Conservation (phyloP, 768 basidiomycete species). For the Polyporus arcularius region DNA sequence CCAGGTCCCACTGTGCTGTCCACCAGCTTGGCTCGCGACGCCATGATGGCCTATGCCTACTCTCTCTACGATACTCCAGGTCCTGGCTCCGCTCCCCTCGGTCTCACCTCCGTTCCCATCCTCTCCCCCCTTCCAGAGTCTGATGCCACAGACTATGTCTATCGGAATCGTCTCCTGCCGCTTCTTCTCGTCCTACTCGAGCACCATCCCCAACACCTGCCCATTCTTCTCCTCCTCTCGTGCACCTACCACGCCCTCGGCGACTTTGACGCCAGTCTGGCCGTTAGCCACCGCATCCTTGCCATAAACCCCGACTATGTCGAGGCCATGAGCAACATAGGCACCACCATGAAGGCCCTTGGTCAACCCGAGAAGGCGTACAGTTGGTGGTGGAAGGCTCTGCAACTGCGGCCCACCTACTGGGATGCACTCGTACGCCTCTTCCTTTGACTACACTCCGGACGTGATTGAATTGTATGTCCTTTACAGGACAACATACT, state of each 20-base stretch:
- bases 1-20: constrained; percentile 21
- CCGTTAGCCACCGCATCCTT: constrained; percentile 37
- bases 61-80: constrained; percentile 29
- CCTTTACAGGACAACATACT: constrained; percentile 36
- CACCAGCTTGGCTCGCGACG: constrained; percentile 32
- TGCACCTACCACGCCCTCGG: constrained; percentile 39
- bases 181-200: constrained; percentile 34
- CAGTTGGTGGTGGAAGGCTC: constrained; percentile 43
- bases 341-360: constrained; percentile 36
- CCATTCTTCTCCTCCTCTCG: constrained; percentile 37
- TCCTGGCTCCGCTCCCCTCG: not conserved
- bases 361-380: constrained; percentile 36
- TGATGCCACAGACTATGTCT: constrained; percentile 20
- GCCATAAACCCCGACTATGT: constrained; percentile 28
- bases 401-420: constrained; percentile 32
- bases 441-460: not conserved
- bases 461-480: not conserved
- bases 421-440: constrained; percentile 36
- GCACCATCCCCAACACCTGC: constrained; percentile 35
- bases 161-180: constrained; percentile 32
- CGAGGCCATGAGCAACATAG: constrained; percentile 45
- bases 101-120: constrained; percentile 18
- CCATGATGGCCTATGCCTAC: constrained; percentile 35
- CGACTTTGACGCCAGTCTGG: constrained; percentile 31
- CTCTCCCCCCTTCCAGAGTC: constrained; percentile 14